These are phyloP conservation scores for Parasitella parasitica DNA, from an alignment of 371 early-diverging fungal species.

Conservation along the genomic window DNA sequence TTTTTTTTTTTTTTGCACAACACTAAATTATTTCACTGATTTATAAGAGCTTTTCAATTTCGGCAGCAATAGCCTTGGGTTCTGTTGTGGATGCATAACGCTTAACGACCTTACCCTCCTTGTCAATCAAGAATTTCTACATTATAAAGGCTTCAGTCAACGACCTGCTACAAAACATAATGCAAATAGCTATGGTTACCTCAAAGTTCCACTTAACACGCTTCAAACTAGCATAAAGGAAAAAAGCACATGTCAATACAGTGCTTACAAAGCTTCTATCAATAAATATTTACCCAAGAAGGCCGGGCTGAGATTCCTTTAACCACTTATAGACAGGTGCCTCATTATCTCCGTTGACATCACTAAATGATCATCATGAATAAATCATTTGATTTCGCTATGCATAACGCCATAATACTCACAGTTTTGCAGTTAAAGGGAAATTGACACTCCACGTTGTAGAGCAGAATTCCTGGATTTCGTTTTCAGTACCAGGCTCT, in stretches of 20 bases:
- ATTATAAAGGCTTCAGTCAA: not conserved
- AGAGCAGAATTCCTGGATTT: constrained; percentile 71
- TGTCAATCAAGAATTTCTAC: constrained; percentile 69
- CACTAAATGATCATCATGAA: constrained; percentile 26
- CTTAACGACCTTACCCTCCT: constrained; percentile 59
- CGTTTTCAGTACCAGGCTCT: constrained; percentile 55
- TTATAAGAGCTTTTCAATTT: constrained; percentile 52
- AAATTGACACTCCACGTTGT: constrained; percentile 75
- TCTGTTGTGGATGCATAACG: constrained; percentile 57
- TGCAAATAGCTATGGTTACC: constrained; percentile 16
- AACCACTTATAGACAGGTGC: constrained; percentile 72
- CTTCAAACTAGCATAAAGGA: constrained; percentile 32
- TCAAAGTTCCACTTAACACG: constrained; percentile 77
- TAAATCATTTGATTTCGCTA: not conserved
- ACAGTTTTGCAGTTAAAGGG: constrained; percentile 82
- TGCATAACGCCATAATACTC: not conserved
- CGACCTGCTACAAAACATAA: not conserved
- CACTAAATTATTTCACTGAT: too few relatives aligned
- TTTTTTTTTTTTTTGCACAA: too few relatives aligned
- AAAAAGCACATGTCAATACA: not conserved
- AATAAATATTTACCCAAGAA: constrained; percentile 46
- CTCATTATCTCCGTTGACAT: constrained; percentile 74
- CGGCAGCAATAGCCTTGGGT: constrained; percentile 51
- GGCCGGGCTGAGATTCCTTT: constrained; percentile 57
- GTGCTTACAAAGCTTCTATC: not conserved